Conservation (phyloP, 75 land plant genomes). For the Pseudotsuga menziesii region DNA sequence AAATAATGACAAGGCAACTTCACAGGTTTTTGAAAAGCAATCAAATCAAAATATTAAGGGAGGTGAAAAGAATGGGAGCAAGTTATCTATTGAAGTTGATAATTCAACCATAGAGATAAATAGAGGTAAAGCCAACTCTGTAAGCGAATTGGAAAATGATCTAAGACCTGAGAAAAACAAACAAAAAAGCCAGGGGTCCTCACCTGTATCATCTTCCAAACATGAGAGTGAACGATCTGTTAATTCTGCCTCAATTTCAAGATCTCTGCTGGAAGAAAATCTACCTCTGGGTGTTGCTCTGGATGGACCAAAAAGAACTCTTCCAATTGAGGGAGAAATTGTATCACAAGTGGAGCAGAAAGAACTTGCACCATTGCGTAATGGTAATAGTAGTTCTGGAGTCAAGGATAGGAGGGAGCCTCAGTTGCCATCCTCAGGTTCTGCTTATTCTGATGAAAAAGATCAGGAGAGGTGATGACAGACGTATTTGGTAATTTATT, state of each 20-base stretch:
- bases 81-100: neutral
- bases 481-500: too few relatives aligned
- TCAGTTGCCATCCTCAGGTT: too few relatives aligned
- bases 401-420: neutral
- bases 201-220: slow-evolving; percentile 11
- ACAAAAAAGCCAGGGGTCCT: neutral
- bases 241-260: slow-evolving; percentile 11
- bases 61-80: neutral
- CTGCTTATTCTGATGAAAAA: too few relatives aligned
- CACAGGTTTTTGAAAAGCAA: neutral
- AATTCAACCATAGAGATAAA: neutral
- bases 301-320: slow-evolving; percentile 85
- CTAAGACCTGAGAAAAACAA: slow-evolving; percentile 1
- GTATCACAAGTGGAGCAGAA: slow-evolving; percentile 18
- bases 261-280: slow-evolving; percentile 64
- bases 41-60: neutral
- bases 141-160: neutral
- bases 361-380: slow-evolving; percentile 27
- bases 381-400: slow-evolving; percentile 19
- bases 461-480: too few relatives aligned
- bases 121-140: neutral
- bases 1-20: neutral
- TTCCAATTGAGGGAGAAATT: slow-evolving; percentile 73
- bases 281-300: slow-evolving; percentile 90
- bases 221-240: slow-evolving; percentile 12